phyloP scores from a whole-genome alignment of 2,329 filamentous ascomycete species.

The Pseudogymnoascus sp. region DNA sequence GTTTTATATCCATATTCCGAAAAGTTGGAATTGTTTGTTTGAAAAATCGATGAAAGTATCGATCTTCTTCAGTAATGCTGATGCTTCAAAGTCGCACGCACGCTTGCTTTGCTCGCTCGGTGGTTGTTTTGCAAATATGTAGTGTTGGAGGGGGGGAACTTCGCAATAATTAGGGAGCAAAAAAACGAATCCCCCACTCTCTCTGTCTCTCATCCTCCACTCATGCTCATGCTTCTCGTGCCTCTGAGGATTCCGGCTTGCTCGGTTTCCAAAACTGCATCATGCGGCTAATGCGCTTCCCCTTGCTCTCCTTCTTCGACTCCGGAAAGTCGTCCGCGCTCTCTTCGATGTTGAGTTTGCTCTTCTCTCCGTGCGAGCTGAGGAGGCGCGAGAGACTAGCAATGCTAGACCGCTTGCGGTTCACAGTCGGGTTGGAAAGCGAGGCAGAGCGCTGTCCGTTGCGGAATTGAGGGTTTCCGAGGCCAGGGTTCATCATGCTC shows the following conservation, averaged over 20 bases:
- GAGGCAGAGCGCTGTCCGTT: conserved; percentile 54
- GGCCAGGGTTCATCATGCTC: conserved; percentile 37
- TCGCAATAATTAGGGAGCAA: conserved; percentile 7
- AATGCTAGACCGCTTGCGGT: conserved; percentile 65
- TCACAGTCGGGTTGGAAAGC: conserved; percentile 53
- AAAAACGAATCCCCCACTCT: conserved; percentile 1
- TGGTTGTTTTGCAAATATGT: conserved; percentile 1
- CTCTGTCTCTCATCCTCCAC: neutral
- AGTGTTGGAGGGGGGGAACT: neutral
- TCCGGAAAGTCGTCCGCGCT: conserved; percentile 42
- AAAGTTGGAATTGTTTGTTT: conserved; percentile 4
- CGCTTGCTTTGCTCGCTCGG: conserved; percentile 7
- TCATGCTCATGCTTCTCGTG: neutral
- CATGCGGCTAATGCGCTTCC: conserved; percentile 63
- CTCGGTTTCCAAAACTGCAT: conserved; percentile 66
- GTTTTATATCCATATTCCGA: conserved; percentile 7
- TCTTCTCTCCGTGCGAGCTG: conserved; percentile 65
- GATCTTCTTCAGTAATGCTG: neutral
- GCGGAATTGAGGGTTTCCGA: conserved; percentile 38
- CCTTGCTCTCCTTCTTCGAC: conserved; percentile 56
- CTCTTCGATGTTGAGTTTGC: conserved; percentile 66
- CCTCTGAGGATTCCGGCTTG: neutral
- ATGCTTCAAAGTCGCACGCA: conserved; percentile 1
- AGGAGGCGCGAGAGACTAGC: conserved; percentile 70
- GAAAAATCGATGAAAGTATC: neutral